Base-by-base conservation (phyloP, 1,284 basidiomycete genomes). In the Cutaneotrichosporon mucoides region DNA sequence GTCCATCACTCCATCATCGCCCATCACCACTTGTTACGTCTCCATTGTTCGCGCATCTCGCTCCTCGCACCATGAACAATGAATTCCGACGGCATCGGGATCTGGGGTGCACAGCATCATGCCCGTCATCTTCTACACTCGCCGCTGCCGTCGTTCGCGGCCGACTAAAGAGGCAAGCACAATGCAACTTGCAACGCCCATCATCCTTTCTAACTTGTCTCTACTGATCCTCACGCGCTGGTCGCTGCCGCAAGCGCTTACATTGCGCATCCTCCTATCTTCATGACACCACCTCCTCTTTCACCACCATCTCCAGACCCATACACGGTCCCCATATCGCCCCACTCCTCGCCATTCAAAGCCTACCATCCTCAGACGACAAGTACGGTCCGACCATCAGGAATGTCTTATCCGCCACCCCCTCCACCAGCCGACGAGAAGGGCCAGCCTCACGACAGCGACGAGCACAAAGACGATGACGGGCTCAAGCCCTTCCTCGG, bases 401-500 rank as follows among this genome's bases (percentile, higher is more conserved):
- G 24, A 3, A 24, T 24, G 24, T 24, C 24, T 24, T 34, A 48
- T 13, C 33, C 34, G 13, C 33, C 46, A 16, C 10, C 24, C 16
- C 12, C 35, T 11, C 13, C 46, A 6, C 34, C 46, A 2, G 38
- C 12, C 12, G 38, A 40, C 12, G 12, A 12, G 8, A 40, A 40
- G 38, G 38, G 12, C 10, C 46, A 48, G 11, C 5, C 46, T 34
- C 46, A 35, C 11, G 13, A 15, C 8, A 8, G 8, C 13, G n/a
- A 16, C 43, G 16, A 44, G 43, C 43, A 5, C 9, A 13, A n/a
- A 2, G 34, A 48, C 11, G 33, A n/a, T 24, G 43, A 44, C 33
- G 41, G 44, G n/a, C 55, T 56, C 40, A 33, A 35, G 60, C 90
- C 92, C 7, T 94, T 91, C 75, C 86, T 96, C 42, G 84, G 87